phyloP scores from a whole-genome alignment of 2,329 filamentous ascomycete genomes.

The Botryotinia convoluta region DNA sequence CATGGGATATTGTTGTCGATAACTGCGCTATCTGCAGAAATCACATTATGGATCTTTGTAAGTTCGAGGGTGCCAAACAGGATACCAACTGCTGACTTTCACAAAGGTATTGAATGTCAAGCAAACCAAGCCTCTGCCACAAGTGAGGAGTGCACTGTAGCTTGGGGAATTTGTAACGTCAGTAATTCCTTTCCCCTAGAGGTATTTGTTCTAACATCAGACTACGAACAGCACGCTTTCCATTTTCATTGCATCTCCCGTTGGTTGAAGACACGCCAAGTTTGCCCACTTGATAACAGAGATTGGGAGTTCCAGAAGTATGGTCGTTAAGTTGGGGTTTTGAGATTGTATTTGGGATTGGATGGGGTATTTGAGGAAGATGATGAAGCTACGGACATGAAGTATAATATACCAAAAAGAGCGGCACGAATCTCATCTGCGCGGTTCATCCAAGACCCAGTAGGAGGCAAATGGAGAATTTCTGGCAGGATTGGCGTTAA shows the following conservation, averaged over 20 bases:
- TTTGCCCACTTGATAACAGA: slow-evolving; percentile 94
- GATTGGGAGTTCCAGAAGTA: slow-evolving; percentile 99
- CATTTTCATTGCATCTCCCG: slow-evolving; percentile 99
- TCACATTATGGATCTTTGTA: slow-evolving; percentile 99
- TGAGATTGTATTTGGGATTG: neutral
- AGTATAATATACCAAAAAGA: slow-evolving; percentile 17
- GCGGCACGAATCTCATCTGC: slow-evolving; percentile 12
- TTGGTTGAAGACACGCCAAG: slow-evolving; percentile 98
- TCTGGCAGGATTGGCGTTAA: slow-evolving; percentile 17
- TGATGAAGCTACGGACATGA: slow-evolving; percentile 1
- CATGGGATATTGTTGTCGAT: slow-evolving; percentile 99
- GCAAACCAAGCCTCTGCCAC: slow-evolving; percentile 97
- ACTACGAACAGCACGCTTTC: slow-evolving; percentile 76
- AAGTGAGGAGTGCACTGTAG: slow-evolving; percentile 96
- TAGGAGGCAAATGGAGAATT: slow-evolving; percentile 1
- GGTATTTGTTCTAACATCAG: slow-evolving; percentile 15
- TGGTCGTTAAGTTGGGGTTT: slow-evolving; percentile 54
- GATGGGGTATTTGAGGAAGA: slow-evolving; percentile 2
- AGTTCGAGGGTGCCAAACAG: slow-evolving; percentile 36
- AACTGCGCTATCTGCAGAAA: slow-evolving; percentile 99
- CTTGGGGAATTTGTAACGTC: slow-evolving; percentile 99
- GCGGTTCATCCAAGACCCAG: slow-evolving; percentile 1
- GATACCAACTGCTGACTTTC: slow-evolving; percentile 21
- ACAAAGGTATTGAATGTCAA: slow-evolving; percentile 88
- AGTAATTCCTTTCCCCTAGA: slow-evolving; percentile 41